These are phyloP conservation scores for Opeltia flavorubescens DNA, from an alignment of 495 filamentous ascomycete genomes.

Conservation along the genomic window DNA sequence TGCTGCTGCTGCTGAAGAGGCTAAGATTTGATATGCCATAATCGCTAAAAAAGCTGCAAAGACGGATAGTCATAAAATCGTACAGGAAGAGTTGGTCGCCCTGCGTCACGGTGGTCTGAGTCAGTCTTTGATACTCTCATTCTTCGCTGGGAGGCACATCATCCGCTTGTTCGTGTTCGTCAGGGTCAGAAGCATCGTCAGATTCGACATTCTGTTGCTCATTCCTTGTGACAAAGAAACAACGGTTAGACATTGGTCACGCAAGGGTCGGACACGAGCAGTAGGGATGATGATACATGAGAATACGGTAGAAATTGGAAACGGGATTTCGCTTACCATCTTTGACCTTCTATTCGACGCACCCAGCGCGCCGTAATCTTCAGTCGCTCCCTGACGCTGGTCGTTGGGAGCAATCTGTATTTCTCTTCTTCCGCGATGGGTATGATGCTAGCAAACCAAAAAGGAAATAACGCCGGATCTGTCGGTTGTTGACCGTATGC, in stretches of 20 bases:
- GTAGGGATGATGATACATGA: conserved; percentile 1
- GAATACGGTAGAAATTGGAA: conserved; percentile 2
- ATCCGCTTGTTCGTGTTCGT: background rate
- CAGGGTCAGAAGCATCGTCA: conserved; percentile 6
- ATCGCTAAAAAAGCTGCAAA: conserved; percentile 2
- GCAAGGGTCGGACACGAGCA: conserved; percentile 11
- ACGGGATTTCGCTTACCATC: conserved; percentile 47
- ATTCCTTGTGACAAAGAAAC: conserved; percentile 5
- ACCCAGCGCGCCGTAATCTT: conserved; percentile 72
- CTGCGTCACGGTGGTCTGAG: conserved; percentile 7
- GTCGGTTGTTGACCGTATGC: conserved; percentile 66
- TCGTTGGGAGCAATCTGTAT: conserved; percentile 55
- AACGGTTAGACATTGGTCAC: conserved; percentile 8
- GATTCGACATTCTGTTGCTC: conserved; percentile 3
- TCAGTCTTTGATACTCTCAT: conserved; percentile 8
- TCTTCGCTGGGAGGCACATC: background rate
- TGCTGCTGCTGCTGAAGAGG: conserved; percentile 2
- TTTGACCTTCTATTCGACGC: conserved; percentile 50
- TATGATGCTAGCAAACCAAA: conserved; percentile 78
- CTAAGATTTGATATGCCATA: conserved; percentile 3
- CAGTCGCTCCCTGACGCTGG: conserved; percentile 62
- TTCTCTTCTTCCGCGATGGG: conserved; percentile 67
- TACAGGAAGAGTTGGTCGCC: conserved; percentile 19
- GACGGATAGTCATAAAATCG: conserved; percentile 18
- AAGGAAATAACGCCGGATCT: conserved; percentile 67